These are phyloP conservation scores for Herpetomonas tarakana DNA, from an alignment of 208 protist genomes.

Conservation along the genomic window DNA sequence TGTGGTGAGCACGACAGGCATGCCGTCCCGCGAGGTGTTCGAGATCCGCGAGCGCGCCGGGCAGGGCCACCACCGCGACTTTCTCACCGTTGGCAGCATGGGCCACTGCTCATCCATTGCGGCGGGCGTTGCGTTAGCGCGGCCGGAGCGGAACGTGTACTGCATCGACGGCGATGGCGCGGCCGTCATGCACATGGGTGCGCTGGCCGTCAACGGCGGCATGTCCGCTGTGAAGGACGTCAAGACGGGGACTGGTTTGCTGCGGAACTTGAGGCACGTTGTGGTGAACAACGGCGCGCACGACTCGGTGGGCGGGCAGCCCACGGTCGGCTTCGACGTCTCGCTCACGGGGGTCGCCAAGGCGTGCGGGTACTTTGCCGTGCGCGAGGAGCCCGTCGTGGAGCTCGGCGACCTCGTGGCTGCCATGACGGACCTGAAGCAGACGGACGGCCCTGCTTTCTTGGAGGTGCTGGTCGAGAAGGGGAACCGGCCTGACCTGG, in stretches of 20 bases:
- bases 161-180: constrained; percentile 88
- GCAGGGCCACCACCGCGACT: constrained; percentile 37
- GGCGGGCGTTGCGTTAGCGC: constrained; percentile 62
- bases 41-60: constrained; percentile 44
- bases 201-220: constrained; percentile 43
- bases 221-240: constrained; percentile 19
- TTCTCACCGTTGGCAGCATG: constrained; percentile 74
- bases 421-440: constrained; percentile 49
- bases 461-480: constrained; percentile 75
- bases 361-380: constrained; percentile 65
- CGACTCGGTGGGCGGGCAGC: constrained; percentile 71
- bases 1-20: constrained; percentile 76
- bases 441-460: constrained; percentile 64
- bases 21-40: constrained; percentile 61
- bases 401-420: constrained; percentile 59
- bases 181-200: constrained; percentile 74
- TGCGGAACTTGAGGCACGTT: constrained; percentile 82
- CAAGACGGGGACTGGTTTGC: constrained; percentile 17
- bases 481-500: constrained; percentile 10
- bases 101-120: constrained; percentile 67
- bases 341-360: constrained; percentile 76
- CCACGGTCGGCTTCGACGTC: constrained; percentile 56
- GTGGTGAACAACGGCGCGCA: constrained; percentile 88
- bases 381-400: constrained; percentile 53
- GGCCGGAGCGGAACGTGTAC: constrained; percentile 54